Percentiles rank a stretch among this genome's conserved stretches.
Evolutionary conservation across 495 filamentous ascomycete species (phyloP).

Genomic region (Durotheca rogersii): DNA sequence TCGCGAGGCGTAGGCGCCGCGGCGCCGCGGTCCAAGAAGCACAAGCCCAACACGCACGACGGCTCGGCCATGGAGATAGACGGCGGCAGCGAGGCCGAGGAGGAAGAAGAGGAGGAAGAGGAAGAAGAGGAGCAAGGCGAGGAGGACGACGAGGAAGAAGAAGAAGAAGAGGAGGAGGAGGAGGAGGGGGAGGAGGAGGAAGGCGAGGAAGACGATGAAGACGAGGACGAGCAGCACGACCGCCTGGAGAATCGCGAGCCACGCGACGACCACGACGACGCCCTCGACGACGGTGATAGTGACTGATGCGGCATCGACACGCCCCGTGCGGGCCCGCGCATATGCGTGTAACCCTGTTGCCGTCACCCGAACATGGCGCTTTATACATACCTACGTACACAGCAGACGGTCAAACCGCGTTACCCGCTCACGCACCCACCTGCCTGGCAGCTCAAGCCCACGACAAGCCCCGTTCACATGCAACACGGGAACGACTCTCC

Average conservation of each 20-base stretch:
- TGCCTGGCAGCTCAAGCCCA: too few species aligned
- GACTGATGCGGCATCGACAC: conserved; percentile 39
- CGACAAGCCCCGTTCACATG: too few species aligned
- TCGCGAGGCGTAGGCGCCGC: conserved; percentile 12
- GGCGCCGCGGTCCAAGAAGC: conserved; percentile 43
- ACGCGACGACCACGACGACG: conserved; percentile 61
- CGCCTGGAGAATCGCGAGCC: conserved; percentile 46
- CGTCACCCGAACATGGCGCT: too few species aligned
- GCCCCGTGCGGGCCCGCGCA: too few species aligned
- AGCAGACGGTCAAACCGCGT: too few species aligned
- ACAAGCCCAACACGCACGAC: conserved; percentile 33
- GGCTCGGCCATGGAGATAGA: conserved; percentile 39
- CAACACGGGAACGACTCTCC: too few species aligned
- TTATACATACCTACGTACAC: too few species aligned
- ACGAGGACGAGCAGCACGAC: conserved; percentile 42
- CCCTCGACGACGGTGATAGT: conserved; percentile 61
- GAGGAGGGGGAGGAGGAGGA: conserved; percentile 52
- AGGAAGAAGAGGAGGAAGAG: conserved; percentile 51
- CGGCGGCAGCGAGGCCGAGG: conserved; percentile 52
- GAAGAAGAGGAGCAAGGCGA: too few species aligned
- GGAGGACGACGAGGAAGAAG: conserved; percentile 57
- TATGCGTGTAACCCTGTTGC: too few species aligned
- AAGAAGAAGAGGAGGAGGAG: conserved; percentile 46
- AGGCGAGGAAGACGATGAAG: conserved; percentile 44
- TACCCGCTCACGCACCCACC: too few species aligned